A percentile compares a stretch with the other conserved stretches of the same genome.
Conservation (phyloP, 352 stramenopile species). For the Phytophthora europaea region DNA sequence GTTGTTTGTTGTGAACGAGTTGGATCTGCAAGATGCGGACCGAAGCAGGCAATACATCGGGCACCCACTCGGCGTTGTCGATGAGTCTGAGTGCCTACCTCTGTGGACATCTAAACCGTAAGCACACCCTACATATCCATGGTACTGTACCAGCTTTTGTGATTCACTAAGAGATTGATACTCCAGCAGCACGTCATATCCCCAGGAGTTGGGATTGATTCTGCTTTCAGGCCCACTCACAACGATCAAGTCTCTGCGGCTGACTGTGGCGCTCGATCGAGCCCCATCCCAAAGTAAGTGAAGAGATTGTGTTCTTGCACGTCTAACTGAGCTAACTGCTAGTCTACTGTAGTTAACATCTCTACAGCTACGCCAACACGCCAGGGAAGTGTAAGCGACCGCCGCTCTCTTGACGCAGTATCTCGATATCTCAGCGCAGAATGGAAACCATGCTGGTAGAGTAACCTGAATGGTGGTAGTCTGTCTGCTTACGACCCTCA, state of each 20-base stretch:
- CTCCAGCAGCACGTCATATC: conserved; percentile 18
- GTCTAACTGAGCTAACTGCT: not conserved
- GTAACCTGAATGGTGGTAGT: not conserved
- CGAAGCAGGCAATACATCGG: conserved; percentile 7
- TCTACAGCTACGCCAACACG: conserved; percentile 26
- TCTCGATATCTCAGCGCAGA: conserved; percentile 46
- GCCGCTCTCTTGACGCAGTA: conserved; percentile 27
- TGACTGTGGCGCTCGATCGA: conserved; percentile 6
- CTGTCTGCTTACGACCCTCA: not conserved
- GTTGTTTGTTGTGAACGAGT: conserved; percentile 33
- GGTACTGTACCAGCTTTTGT: not conserved
- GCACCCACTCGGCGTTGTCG: conserved; percentile 24
- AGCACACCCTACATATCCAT: not conserved
- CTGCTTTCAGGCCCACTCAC: conserved; percentile 30
- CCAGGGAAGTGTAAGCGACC: not conserved
- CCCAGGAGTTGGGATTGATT: conserved; percentile 44
- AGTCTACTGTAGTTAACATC: conserved; percentile 22
- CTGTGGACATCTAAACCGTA: conserved; percentile 39
- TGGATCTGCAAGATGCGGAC: conserved; percentile 24
- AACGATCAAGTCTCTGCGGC: conserved; percentile 20
- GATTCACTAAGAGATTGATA: not conserved
- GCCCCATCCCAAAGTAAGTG: conserved; percentile 32
- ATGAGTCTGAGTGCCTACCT: conserved; percentile 13
- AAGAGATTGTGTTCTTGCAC: not conserved
- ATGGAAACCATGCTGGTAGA: conserved; percentile 41